These are phyloP conservation scores for Hordeum marinum DNA, from an alignment of 176 grass and related monocot genomes.

Conservation along the genomic window DNA sequence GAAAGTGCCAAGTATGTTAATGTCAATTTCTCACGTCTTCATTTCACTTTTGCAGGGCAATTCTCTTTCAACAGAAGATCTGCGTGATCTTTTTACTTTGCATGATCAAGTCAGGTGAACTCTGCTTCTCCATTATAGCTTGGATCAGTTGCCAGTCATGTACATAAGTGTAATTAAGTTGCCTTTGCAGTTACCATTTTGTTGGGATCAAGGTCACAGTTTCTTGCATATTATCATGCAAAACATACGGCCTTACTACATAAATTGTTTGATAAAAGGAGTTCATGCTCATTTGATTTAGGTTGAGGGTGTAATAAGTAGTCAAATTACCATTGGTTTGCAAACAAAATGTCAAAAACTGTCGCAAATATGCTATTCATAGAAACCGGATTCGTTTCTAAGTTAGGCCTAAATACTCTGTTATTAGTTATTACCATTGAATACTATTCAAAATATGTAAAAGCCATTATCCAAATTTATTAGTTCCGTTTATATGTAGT, in stretches of 20 bases:
- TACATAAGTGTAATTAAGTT: neutral
- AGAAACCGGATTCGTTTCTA: neutral
- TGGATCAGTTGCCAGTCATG: conserved; percentile 3
- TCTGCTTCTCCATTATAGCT: conserved; percentile 1
- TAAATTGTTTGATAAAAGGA: neutral
- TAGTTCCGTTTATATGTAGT: conserved; percentile 2
- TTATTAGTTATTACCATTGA: neutral
- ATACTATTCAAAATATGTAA: conserved; percentile 1
- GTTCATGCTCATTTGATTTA: neutral
- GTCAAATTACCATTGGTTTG: neutral
- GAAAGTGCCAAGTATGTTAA: conserved; percentile 8
- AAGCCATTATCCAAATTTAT: neutral
- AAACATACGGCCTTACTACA: neutral
- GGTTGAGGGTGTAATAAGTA: neutral
- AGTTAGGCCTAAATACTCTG: conserved; percentile 19
- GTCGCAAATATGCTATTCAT: neutral
- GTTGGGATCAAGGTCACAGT: neutral
- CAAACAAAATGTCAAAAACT: neutral
- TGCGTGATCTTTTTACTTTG: conserved; percentile 88
- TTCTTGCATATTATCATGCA: neutral
- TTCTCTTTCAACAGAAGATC: conserved; percentile 84
- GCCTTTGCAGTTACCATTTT: conserved; percentile 4
- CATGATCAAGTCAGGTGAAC: conserved; percentile 78
- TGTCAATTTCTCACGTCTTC: conserved; percentile 19
- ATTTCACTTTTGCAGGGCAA: conserved; percentile 55